phyloP scores from a whole-genome alignment of 495 filamentous ascomycete genomes.

The Penicillium tannophilum region DNA sequence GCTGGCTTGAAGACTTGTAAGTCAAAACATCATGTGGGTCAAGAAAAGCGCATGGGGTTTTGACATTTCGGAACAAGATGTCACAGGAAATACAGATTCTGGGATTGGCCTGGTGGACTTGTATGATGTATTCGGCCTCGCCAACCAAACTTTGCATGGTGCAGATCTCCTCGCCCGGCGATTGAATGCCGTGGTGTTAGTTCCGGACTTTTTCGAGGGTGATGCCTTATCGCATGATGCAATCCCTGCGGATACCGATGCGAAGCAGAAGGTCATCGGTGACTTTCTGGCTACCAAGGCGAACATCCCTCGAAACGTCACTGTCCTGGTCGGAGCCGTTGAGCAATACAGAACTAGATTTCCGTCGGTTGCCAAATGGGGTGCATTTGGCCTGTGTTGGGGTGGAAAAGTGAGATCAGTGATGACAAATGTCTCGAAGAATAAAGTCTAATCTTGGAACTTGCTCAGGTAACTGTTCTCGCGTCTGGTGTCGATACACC shows the following conservation, averaged over 20 bases:
- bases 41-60: background rate
- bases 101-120: slow-evolving; percentile 47
- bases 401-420: slow-evolving; percentile 42
- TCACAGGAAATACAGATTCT: slow-evolving; percentile 41
- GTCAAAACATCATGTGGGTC: slow-evolving; percentile 11
- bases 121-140: slow-evolving; percentile 59
- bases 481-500: slow-evolving; percentile 39
- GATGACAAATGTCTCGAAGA: no score
- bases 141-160: slow-evolving; percentile 54
- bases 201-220: slow-evolving; percentile 53
- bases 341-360: slow-evolving; percentile 29
- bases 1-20: slow-evolving; percentile 71
- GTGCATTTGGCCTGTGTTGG: slow-evolving; percentile 52
- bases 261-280: slow-evolving; percentile 39
- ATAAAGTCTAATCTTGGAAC: background rate
- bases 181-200: slow-evolving; percentile 39
- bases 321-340: slow-evolving; percentile 26
- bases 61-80: slow-evolving; percentile 31
- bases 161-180: slow-evolving; percentile 52
- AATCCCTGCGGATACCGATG: slow-evolving; percentile 45
- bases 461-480: slow-evolving; percentile 43
- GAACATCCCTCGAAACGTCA: slow-evolving; percentile 25
- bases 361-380: slow-evolving; percentile 41
- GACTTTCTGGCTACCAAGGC: slow-evolving; percentile 33
- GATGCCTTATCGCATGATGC: slow-evolving; percentile 29